A percentile compares a stretch with the other conserved stretches of the same genome.
Evolutionary conservation across 106 monocot species (phyloP).

Genomic region (Narthecium ossifragum): DNA sequence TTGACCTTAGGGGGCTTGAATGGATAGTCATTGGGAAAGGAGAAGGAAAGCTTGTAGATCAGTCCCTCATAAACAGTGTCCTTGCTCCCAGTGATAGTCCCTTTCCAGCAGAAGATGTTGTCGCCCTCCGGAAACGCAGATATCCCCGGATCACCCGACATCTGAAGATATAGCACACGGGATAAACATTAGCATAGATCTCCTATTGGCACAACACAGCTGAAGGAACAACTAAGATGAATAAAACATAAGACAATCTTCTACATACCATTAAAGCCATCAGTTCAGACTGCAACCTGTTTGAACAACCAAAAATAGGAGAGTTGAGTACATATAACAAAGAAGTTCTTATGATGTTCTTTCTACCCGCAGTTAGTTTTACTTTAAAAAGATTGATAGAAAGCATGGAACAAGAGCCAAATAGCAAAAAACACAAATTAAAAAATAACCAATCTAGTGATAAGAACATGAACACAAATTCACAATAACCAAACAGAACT

Average conservation of each 20-base stretch:
- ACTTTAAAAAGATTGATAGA: too few relatives aligned
- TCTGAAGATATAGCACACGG: conserved; percentile 24
- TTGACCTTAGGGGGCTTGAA: conserved; percentile 98
- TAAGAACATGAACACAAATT: too few relatives aligned
- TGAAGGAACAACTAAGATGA: neutral
- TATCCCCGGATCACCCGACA: conserved; percentile 89
- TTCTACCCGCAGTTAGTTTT: too few relatives aligned
- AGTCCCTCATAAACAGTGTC: conserved; percentile 89
- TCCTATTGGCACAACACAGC: too few relatives aligned
- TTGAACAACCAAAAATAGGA: neutral
- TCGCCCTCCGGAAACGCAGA: conserved; percentile 98
- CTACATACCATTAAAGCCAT: conserved; percentile 86
- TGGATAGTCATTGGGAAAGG: conserved; percentile 83
- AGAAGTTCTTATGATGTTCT: too few relatives aligned
- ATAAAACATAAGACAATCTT: neutral
- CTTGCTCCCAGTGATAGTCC: conserved; percentile 83
- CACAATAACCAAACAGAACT: too few relatives aligned
- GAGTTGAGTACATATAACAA: too few relatives aligned
- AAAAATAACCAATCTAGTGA: too few relatives aligned
- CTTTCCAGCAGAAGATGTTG: conserved; percentile 90
- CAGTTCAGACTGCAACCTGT: conserved; percentile 89
- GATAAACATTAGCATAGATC: too few relatives aligned
- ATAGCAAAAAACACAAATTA: neutral
- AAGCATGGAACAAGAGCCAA: neutral
- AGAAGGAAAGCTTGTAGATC: conserved; percentile 70